Evolutionary conservation across 208 protist genomes (phyloP), one percentile per base, ranked within the genome.

Genomic region (Vickermania spadyakhi): DNA sequence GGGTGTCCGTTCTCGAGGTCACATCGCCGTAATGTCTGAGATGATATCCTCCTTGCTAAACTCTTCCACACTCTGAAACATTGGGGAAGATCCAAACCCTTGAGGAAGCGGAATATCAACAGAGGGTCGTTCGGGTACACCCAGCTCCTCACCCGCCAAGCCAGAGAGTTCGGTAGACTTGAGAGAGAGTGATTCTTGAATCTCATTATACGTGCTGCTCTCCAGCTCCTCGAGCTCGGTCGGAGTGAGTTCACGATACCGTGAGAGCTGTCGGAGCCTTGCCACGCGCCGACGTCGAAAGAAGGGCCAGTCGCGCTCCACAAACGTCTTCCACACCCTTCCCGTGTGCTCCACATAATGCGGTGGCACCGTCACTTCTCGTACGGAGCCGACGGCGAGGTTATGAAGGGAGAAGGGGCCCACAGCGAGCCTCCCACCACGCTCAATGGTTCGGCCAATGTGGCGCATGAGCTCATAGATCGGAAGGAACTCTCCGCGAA

Each of bases 241-340:
- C 28, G 83, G 77, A 1, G 81, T 88, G 50, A 95, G 71, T 58
- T 91, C 81, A 52, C 89, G 84, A 42, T 86, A 83, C 7, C 78
- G 75, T 56, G 64, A 50, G 21, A 92, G 71, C 7, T 69, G 70
- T 13, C 79, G 74, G 50, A 95, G 68, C 22, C 80, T 73, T 3
- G 58, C 31, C 22, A 90, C 79, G 42, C 89, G 84, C 67, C 86
- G 85, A 22, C 84, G 81, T 21, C 89, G 72, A 56, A 92, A 93
- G 65, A 80, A 93, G 3, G 89, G 89, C 86, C 85, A 93, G 68
- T 95, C 89, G 36, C 89, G 79, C 61, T 95, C 89, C 51, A 95
- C 68, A 62, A 95, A 95, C 3, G 79, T 68, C 70, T 82, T 69
- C 89, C 89, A 95, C 18, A 84, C 68, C 23, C 66, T 56, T 13